phyloP scores from a whole-genome alignment of 176 grass and related monocot species.

The Panicum miliaceum region DNA sequence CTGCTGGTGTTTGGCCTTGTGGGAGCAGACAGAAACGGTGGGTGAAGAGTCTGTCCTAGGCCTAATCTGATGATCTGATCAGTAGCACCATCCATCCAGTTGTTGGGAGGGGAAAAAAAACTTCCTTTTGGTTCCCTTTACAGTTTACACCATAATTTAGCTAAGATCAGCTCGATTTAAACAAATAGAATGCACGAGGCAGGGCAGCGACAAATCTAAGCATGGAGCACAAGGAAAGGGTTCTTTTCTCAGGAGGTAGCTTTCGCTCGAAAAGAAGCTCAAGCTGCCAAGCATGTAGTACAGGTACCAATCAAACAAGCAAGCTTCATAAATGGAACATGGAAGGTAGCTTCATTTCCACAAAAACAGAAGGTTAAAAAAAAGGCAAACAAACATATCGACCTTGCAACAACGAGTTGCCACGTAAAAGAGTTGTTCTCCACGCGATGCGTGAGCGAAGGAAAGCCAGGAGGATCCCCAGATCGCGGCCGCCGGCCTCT shows the following conservation, averaged over 20 bases:
- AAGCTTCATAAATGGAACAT: not conserved
- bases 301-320: not conserved
- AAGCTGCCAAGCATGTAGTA: not conserved
- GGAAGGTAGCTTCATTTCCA: not conserved
- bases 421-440: constrained; percentile 20
- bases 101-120: not conserved
- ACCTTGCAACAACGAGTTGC: constrained; percentile 21
- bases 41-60: constrained; percentile 39
- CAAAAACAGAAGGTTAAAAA: not conserved
- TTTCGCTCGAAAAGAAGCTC: constrained; percentile 1
- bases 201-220: constrained; percentile 17
- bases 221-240: constrained; percentile 11
- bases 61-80: constrained; percentile 38
- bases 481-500: not conserved
- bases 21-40: constrained; percentile 29
- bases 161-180: not conserved
- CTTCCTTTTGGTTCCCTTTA: not conserved
- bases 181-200: too few relatives aligned
- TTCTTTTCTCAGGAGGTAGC: constrained; percentile 1
- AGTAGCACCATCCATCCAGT: not conserved
- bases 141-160: not conserved
- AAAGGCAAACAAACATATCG: not conserved
- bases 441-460: not conserved
- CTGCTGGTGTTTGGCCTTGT: not conserved
- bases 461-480: not conserved